Conservation (phyloP, 2,329 filamentous ascomycete species). For the Fusarium humuli region DNA sequence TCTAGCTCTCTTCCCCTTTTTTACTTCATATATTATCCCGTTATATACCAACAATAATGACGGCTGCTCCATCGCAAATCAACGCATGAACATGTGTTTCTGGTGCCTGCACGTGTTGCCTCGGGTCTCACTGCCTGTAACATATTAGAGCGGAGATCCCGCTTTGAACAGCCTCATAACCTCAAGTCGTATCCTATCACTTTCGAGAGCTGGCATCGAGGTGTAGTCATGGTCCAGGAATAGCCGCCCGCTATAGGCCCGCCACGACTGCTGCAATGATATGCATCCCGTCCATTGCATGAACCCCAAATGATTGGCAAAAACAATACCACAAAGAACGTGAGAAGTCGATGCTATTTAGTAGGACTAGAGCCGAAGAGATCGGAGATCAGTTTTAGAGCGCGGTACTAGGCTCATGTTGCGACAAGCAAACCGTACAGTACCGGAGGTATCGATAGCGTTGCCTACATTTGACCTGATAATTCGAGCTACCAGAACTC, state of each 20-base stretch:
- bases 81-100: neutral
- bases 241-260: neutral
- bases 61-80: neutral
- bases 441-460: neutral
- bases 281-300: conserved; percentile 14
- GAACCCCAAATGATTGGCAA: conserved; percentile 1
- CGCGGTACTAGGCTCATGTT: neutral
- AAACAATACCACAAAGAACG: conserved; percentile 1
- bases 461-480: neutral
- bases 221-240: neutral
- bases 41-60: neutral
- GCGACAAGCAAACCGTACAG: neutral
- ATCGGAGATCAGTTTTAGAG: neutral
- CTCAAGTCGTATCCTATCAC: neutral
- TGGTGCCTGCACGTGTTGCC: neutral
- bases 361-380: neutral
- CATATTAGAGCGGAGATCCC: neutral
- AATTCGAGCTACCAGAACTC: neutral
- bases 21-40: neutral
- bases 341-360: neutral
- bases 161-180: neutral
- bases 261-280: neutral
- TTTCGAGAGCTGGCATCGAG: neutral
- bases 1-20: neutral
- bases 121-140: neutral